Base-by-base conservation (phyloP, 106 monocot genomes). In the Dendrobium officinale region DNA sequence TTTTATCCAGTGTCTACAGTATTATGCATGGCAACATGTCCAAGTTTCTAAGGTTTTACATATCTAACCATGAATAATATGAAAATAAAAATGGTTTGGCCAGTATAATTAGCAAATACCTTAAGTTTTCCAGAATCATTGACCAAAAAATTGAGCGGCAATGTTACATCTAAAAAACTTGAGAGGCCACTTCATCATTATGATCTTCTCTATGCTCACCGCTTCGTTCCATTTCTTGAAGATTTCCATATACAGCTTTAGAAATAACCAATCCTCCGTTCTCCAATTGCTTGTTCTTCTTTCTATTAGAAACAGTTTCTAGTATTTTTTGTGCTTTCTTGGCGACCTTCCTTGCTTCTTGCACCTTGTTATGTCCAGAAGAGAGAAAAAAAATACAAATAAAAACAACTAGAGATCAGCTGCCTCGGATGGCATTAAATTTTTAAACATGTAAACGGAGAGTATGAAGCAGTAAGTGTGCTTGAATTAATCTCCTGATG, bases 91-190 rank as follows among this genome's bases (percentile, higher is more conserved):
- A 74, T 74, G 2, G 37, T 37, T 74, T 74, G n/a, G 19, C 44
- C 6, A 44, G 49, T 1, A 80, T 4, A 43, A 54, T 29, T 44
- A 48, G 26, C 51, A 68, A 48, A 55, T 82, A 97, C 97, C 97
- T 94, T 94, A 10, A 99, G 95, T 80, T 89, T 88, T 41, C 92
- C 93, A 74, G 88, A 75, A 79, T 95, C 91, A 61, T 84, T 83
- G 29, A 99, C 89, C 47, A 99, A 84, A 75, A 99, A 99, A 72
- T 93, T 99, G 64, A 99, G 84, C 64, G 98, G 88, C 54, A 95
- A 44, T 19, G 95, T 89, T 40, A 99, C 98, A 83, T 99, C 98
- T 43, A 95, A 44, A 95, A 44, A 48, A 99, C 66, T 84, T 89
- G 87, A 51, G 93, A 91, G 81, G 84, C 48, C 26, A 87, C 67